Evolutionary conservation across 2,329 filamentous ascomycete genomes (phyloP).

Genomic region (Clarireedia homoeocarpa): DNA sequence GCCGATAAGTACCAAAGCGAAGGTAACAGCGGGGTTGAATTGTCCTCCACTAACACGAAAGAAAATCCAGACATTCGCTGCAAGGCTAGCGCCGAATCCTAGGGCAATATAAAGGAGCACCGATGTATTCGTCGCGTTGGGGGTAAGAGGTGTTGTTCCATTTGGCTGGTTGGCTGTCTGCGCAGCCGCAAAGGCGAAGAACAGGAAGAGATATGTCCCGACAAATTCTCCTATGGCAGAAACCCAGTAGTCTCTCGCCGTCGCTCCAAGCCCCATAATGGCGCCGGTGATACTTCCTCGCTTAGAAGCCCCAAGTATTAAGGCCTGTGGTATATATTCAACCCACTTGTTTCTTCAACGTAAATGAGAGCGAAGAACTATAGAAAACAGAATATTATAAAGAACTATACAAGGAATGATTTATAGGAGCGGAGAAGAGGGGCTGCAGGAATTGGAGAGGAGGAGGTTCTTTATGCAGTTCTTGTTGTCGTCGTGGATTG

Average conservation of each 20-base stretch:
- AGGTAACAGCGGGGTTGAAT: conserved; percentile 30
- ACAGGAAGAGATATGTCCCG: conserved; percentile 36
- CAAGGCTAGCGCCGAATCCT: conserved; percentile 33
- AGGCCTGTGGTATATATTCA: too few relatives aligned
- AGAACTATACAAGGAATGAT: too few relatives aligned
- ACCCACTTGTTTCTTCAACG: too few relatives aligned
- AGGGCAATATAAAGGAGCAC: conserved; percentile 31
- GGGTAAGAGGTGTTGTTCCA: not conserved
- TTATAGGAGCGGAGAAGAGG: too few relatives aligned
- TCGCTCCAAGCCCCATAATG: not conserved
- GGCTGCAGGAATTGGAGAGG: too few relatives aligned
- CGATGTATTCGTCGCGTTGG: conserved; percentile 21
- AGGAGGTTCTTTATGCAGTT: too few relatives aligned
- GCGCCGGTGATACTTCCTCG: not conserved
- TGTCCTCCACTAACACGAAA: conserved; percentile 42
- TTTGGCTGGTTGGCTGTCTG: conserved; percentile 15
- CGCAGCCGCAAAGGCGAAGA: conserved; percentile 21
- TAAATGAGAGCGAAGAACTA: too few relatives aligned
- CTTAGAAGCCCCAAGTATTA: too few relatives aligned
- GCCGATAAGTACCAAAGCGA: conserved; percentile 29
- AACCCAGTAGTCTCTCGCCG: conserved; percentile 32
- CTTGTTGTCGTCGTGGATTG: too few relatives aligned
- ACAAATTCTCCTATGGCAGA: conserved; percentile 41
- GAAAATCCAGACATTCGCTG: conserved; percentile 49
- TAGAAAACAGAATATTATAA: too few relatives aligned